Evolutionary conservation across 2,329 filamentous ascomycete species (phyloP).

Genomic region (Neonectria punicea): DNA sequence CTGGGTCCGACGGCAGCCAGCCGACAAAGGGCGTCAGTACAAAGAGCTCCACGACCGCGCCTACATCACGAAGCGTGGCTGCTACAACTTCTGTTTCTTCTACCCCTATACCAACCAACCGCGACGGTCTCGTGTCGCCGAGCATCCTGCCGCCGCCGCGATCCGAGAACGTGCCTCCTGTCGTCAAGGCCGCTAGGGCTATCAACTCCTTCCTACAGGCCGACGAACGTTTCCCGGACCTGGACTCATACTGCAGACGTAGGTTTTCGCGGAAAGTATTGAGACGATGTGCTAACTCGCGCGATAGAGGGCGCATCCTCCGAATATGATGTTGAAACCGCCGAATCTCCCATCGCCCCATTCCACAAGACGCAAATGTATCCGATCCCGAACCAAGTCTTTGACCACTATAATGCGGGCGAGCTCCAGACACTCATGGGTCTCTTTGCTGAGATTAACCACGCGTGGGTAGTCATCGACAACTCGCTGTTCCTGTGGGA

Average conservation of each 20-base stretch:
- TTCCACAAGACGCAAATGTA: conserved; percentile 90
- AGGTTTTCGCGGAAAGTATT: conserved; percentile 53
- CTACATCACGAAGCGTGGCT: conserved; percentile 34
- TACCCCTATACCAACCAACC: conserved; percentile 32
- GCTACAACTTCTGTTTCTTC: conserved; percentile 40
- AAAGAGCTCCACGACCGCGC: conserved; percentile 33
- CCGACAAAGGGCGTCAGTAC: conserved; percentile 19
- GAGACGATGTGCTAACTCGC: conserved; percentile 39
- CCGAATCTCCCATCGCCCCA: conserved; percentile 80
- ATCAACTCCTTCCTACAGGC: conserved; percentile 82
- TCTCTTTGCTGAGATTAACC: conserved; percentile 91
- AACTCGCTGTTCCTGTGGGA: conserved; percentile 98
- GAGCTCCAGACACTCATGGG: conserved; percentile 94
- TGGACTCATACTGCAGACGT: conserved; percentile 92
- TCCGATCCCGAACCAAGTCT: conserved; percentile 89
- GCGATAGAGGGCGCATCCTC: conserved; percentile 83
- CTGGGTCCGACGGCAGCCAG: conserved; percentile 42
- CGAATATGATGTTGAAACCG: conserved; percentile 83
- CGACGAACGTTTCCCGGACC: conserved; percentile 85
- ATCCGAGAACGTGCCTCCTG: conserved; percentile 66
- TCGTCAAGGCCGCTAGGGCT: conserved; percentile 83
- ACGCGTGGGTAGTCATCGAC: conserved; percentile 96
- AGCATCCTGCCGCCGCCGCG: conserved; percentile 56
- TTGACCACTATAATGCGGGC: conserved; percentile 89
- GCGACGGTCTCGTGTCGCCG: conserved; percentile 45